Conservation (phyloP, 108 stramenopile species). For the Heterococcus sp. region DNA sequence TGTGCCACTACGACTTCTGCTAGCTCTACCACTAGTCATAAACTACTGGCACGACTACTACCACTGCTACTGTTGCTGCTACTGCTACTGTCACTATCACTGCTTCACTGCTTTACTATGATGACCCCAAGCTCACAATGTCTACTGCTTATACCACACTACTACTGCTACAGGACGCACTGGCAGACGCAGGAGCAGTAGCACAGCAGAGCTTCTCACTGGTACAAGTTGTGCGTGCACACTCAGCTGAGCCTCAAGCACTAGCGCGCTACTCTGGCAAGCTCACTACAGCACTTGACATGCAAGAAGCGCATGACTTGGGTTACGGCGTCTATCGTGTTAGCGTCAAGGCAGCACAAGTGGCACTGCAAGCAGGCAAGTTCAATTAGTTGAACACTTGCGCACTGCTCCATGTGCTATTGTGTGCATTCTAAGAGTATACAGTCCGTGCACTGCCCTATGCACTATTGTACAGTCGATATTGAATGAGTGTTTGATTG, state of each 20-base stretch:
- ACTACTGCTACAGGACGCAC: constrained; percentile 3
- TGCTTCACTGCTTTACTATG: no score
- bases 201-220: constrained; percentile 40
- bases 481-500: background rate
- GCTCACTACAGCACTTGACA: background rate
- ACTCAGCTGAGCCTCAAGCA: constrained; percentile 26
- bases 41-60: no score
- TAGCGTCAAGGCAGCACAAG: background rate
- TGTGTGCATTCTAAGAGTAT: no score
- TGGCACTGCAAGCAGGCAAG: background rate
- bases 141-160: background rate
- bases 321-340: background rate
- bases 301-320: constrained; percentile 4
- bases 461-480: background rate
- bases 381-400: no score
- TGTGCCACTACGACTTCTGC: no score
- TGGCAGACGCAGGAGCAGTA: constrained; percentile 31
- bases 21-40: no score
- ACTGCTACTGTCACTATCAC: no score
- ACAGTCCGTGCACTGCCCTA: no score
- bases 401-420: no score
- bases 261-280: background rate
- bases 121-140: no score
- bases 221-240: constrained; percentile 35
- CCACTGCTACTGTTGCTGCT: no score